A percentile compares a stretch with the other conserved stretches of the same genome.
Conservation (phyloP, 768 basidiomycete species). For the Mycena capillaripes region DNA sequence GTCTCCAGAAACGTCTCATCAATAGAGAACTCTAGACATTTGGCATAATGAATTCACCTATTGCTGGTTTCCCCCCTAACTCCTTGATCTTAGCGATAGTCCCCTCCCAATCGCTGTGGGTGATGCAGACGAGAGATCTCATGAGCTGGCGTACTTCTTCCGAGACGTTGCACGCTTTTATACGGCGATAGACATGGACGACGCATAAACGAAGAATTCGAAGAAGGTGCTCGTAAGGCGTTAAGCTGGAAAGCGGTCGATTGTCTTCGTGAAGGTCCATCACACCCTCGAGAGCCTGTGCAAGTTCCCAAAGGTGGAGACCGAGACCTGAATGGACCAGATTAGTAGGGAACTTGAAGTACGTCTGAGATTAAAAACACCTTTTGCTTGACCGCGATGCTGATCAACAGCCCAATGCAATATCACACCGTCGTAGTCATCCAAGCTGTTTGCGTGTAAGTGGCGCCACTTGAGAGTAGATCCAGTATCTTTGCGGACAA, state of each 20-base stretch:
- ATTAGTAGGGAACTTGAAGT: background rate
- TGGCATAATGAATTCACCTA: no score
- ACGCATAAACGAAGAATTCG: constrained; percentile 18
- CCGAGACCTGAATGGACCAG: background rate
- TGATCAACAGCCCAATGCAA: constrained; percentile 23
- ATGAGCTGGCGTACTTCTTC: constrained; percentile 15
- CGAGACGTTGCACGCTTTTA: background rate
- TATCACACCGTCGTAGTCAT: constrained; percentile 15
- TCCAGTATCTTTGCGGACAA: constrained; percentile 31
- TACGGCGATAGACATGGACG: constrained; percentile 6
- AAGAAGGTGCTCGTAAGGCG: constrained; percentile 25
- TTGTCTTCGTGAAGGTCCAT: constrained; percentile 15
- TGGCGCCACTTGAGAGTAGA: constrained; percentile 28
- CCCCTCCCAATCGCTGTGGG: constrained; percentile 18
- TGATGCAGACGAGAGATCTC: constrained; percentile 12
- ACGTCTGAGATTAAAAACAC: background rate
- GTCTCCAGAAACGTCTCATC: constrained; percentile 14
- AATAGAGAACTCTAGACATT: no score
- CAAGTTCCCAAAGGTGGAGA: background rate
- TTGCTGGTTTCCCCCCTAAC: constrained; percentile 16
- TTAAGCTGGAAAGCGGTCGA: background rate
- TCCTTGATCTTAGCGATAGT: background rate
- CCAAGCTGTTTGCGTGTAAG: background rate
- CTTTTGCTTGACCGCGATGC: constrained; percentile 33
- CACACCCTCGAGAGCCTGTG: background rate